Evolutionary conservation across 2,329 filamentous ascomycete species (phyloP), one percentile per base, ranked within the genome.

Genomic region (Paracorniculantispora psalliotae): DNA sequence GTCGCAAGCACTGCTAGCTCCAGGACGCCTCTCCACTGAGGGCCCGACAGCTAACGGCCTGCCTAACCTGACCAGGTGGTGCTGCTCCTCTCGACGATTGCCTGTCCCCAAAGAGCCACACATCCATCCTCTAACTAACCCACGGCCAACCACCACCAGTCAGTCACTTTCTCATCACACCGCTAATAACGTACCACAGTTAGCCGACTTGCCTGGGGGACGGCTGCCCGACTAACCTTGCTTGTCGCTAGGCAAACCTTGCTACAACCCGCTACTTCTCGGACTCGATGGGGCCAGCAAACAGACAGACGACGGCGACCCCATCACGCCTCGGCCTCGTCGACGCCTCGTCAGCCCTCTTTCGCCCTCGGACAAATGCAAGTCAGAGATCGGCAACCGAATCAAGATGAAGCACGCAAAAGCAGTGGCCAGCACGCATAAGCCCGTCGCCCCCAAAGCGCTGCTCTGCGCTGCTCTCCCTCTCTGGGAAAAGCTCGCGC

Each of bases 301-400:
- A 28, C 48, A 37, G 23, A 39, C 49, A 53, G 15, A 30, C n/a
- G 13, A 54, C 28, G 25, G 21, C 15, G 13, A 30, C 21, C n/a
- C 15, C 28, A 39, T 55, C 15, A 46, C 39, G 25, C 26, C 19
- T 17, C 15, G 23, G 28, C 58, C 61, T 60, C 46, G 53, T 30
- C 35, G 54, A 25, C 30, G 52, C 52, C 52, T 26, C 50, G 37
- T 28, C 50, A 37, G 37, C 19, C 25, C 48, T 21, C 19, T 26
- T 35, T 51, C 26, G 35, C 48, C 33, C 61, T 44, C 25, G 21
- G 44, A 50, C 49, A 59, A 57, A 59, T 55, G 63, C 63, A 62
- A 59, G 63, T 63, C 52, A 64, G 63, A 64, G 61, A 64, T 64
- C 60, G 59, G 54, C 63, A 60, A 52, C 57, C 61, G 60, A 63